Evolutionary conservation across 78 protist species (phyloP).

Genomic region (slime mould (Dictyostelium discoideum)): dicty_2.7 NC_007088.5:876501-877000

Average conservation of each 20-base stretch:
- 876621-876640: background rate
- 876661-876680: background rate
- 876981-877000: background rate
- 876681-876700: constrained; percentile 4
- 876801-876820: constrained; percentile 9
- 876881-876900: background rate
- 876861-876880: constrained; percentile 1
- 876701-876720: constrained; percentile 49
- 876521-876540: background rate
- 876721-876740: constrained; percentile 17
- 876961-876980: background rate
- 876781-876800: constrained; percentile 29
- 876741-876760: background rate
- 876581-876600: background rate
- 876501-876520: constrained; percentile 10
- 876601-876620: too few relatives aligned
- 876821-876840: constrained; percentile 51
- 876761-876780: background rate
- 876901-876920: background rate
- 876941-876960: background rate
- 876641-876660: background rate
- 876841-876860: constrained; percentile 37
- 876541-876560: background rate
- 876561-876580: background rate
- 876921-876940: background rate